Percentiles rank a stretch among this genome's conserved stretches.
These are phyloP conservation scores for Colletotrichum musae DNA, from an alignment of 2,329 filamentous ascomycete species.

Conservation along the genomic window DNA sequence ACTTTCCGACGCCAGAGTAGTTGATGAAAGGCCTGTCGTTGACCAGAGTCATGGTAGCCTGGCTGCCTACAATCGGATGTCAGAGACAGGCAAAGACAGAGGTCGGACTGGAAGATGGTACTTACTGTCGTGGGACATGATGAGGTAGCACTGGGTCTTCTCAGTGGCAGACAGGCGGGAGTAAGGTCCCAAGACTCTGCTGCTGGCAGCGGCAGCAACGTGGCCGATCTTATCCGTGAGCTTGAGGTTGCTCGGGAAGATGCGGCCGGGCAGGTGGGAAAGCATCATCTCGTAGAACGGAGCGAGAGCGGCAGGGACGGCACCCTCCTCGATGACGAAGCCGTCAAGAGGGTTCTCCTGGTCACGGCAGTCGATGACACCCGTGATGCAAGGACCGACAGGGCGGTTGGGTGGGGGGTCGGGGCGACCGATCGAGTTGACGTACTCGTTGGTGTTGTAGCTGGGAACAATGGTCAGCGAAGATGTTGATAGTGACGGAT, in stretches of 20 bases:
- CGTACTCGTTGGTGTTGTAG: constrained; percentile 71
- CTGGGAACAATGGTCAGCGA: constrained; percentile 49
- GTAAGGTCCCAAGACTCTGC: constrained; percentile 71
- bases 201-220: constrained; percentile 63
- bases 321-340: constrained; percentile 75
- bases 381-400: constrained; percentile 74
- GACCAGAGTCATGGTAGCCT: constrained; percentile 71
- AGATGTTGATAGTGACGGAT: background rate
- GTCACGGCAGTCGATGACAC: constrained; percentile 72
- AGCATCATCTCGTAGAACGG: constrained; percentile 70
- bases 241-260: constrained; percentile 54
- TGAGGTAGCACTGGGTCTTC: constrained; percentile 74
- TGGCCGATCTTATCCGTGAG: constrained; percentile 59
- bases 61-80: constrained; percentile 56
- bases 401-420: constrained; percentile 65
- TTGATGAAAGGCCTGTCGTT: constrained; percentile 72
- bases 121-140: constrained; percentile 75
- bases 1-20: constrained; percentile 71
- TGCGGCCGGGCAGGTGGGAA: constrained; percentile 65
- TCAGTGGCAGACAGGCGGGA: constrained; percentile 67
- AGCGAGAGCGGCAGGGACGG: constrained; percentile 70
- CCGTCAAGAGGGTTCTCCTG: constrained; percentile 70
- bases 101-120: background rate
- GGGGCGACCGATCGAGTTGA: constrained; percentile 69
- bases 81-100: background rate